These are phyloP conservation scores for Cladosporium velox DNA, from an alignment of 2,329 filamentous ascomycete genomes.

Conservation along the genomic window DNA sequence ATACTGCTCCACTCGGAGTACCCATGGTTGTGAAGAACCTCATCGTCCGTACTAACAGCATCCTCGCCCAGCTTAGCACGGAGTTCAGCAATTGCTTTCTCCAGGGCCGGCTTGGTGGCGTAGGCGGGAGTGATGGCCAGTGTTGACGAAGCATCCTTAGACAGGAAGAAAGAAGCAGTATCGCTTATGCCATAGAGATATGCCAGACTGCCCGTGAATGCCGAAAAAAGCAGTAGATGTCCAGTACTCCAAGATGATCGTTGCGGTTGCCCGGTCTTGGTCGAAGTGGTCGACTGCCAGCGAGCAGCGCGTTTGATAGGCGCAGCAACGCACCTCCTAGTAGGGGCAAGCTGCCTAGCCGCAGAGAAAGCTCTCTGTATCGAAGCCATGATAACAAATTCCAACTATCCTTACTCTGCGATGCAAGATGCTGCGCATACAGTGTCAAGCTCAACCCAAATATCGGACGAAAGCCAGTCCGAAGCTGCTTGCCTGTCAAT, in stretches of 20 bases:
- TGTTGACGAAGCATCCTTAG: background rate
- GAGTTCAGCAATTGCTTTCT: slow-evolving; percentile 59
- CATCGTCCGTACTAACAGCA: slow-evolving; percentile 63
- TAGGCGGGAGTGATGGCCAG: slow-evolving; percentile 43
- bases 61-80: slow-evolving; percentile 57
- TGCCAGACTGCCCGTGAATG: slow-evolving; percentile 54
- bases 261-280: background rate
- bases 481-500: background rate
- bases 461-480: background rate
- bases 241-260: slow-evolving; percentile 49
- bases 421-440: background rate
- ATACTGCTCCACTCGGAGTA: slow-evolving; percentile 72
- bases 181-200: slow-evolving; percentile 53
- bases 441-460: background rate
- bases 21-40: slow-evolving; percentile 65
- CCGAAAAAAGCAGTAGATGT: slow-evolving; percentile 51
- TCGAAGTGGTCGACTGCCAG: slow-evolving; percentile 23
- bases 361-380: background rate
- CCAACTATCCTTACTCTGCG: background rate
- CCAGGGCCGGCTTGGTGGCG: slow-evolving; percentile 54
- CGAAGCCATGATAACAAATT: background rate
- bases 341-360: background rate
- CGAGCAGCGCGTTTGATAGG: background rate
- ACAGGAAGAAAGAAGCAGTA: slow-evolving; percentile 22
- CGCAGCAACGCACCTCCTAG: background rate